Evolutionary conservation across 176 grass and related monocot genomes (phyloP), one percentile per base, ranked within the genome.

Genomic region (Aegilops sharonensis): DNA sequence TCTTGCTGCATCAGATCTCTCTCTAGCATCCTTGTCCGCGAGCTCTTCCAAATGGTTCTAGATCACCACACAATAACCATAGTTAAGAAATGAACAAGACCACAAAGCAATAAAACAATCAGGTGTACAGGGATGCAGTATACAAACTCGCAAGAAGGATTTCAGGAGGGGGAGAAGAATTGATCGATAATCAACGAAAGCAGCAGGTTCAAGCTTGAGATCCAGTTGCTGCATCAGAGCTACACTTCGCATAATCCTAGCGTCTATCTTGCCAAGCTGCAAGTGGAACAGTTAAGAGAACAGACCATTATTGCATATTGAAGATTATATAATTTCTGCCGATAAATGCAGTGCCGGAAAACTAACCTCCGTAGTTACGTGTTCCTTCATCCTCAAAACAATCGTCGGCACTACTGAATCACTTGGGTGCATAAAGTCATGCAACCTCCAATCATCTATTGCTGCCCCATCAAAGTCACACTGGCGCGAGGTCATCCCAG

Each of bases 1-100:
- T 86, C 90, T 91, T 73, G 92, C 94, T 90, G 97, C 94, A 90
- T 96, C 94, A 88, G 97, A 96, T 86, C 89, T 96, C 85, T 93
- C 97, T 88, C 25, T 91, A 34, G 94, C 97, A 89, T 99, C 94
- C 90, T 93, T 94, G 78, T 99, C 94, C 67, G 91, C 87, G 14
- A 94, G 83, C 61, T 91, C 89, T 85, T 97, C 97, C 94, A 99
- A 89, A 70, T 61, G 87, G 68, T 68, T 86, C 97, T 99, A 83
- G 34, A 87, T 71, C 50, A 71, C 45, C 79, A 85, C 20, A 77
- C n/a, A 30, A 78, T 45, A 90, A 68, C 50, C 63, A 81, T 64
- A 66, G 68, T 61, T 88, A 83, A 87, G 72, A 61, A 82, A 91
- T 84, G 87, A 76, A 63, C 42, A 85, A 54, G 21, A 77, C 29